Conservation (phyloP, 805 yeast genomes). For the Metschnikowia corniflorae region DNA sequence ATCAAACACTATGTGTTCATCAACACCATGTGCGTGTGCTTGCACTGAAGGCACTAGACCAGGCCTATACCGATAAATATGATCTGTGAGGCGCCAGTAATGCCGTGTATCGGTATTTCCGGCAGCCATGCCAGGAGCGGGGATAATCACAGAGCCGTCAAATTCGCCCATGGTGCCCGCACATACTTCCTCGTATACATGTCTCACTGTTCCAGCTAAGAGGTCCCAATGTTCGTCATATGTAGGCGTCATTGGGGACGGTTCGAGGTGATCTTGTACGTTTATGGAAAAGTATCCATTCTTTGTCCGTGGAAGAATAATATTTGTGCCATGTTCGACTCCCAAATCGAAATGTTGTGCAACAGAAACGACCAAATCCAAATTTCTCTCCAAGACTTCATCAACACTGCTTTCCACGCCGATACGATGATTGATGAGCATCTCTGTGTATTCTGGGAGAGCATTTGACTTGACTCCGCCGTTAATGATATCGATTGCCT, state of each 20-base stretch:
- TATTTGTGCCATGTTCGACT: conserved; percentile 25
- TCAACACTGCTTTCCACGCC: conserved; percentile 34
- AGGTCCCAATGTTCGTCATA: conserved; percentile 44
- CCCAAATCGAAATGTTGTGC: conserved; percentile 40
- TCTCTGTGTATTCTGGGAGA: conserved; percentile 45
- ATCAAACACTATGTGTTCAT: conserved; percentile 28
- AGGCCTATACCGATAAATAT: conserved; percentile 49
- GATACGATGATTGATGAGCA: conserved; percentile 44
- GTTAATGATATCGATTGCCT: conserved; percentile 43
- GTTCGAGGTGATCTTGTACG: conserved; percentile 28
- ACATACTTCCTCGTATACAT: conserved; percentile 56
- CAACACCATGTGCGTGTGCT: conserved; percentile 31
- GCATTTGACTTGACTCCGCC: conserved; percentile 53
- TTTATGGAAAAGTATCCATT: conserved; percentile 28
- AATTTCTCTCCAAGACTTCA: conserved; percentile 30
- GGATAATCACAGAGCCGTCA: conserved; percentile 11
- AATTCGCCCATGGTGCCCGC: conserved; percentile 21
- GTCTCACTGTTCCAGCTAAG: conserved; percentile 60
- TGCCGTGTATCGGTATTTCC: conserved; percentile 61
- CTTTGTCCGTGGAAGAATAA: conserved; percentile 20
- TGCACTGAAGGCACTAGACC: conserved; percentile 24
- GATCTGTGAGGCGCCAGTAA: conserved; percentile 52
- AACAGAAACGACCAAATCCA: conserved; percentile 26
- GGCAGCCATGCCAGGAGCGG: conserved; percentile 47
- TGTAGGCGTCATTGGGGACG: conserved; percentile 46